phyloP scores from a whole-genome alignment of 441 rosid genomes.

The Hura crepitans region DNA sequence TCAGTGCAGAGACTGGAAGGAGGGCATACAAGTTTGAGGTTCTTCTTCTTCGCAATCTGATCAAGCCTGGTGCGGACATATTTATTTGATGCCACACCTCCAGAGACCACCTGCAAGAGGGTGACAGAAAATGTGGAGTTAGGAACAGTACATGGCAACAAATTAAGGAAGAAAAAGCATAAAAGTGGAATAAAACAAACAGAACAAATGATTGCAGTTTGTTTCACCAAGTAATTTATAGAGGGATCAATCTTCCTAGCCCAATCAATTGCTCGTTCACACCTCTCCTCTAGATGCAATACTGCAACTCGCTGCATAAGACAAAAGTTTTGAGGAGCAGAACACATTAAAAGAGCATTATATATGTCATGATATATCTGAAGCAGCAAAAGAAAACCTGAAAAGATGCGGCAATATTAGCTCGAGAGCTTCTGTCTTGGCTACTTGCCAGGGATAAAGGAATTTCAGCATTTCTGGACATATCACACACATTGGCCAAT shows the following conservation, averaged over 20 bases:
- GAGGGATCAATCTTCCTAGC: constrained; percentile 83
- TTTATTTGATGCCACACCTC: constrained; percentile 93
- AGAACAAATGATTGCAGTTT: constrained; percentile 6
- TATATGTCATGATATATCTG: background rate
- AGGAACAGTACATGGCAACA: constrained; percentile 18
- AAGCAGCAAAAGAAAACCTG: constrained; percentile 45
- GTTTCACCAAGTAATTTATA: constrained; percentile 62
- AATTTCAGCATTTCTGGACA: constrained; percentile 56
- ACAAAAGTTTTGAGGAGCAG: constrained; percentile 10
- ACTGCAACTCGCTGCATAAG: constrained; percentile 78
- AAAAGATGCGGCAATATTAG: constrained; percentile 93
- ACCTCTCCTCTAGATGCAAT: constrained; percentile 86
- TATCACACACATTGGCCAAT: constrained; percentile 22
- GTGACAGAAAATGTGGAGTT: constrained; percentile 7
- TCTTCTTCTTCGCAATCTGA: constrained; percentile 55
- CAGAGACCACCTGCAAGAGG: constrained; percentile 69
- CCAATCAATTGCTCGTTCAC: constrained; percentile 90
- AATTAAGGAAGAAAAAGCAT: constrained; percentile 13
- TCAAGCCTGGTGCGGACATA: constrained; percentile 63
- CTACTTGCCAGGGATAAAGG: constrained; percentile 63
- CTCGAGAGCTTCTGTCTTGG: constrained; percentile 71
- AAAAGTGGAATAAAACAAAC: constrained; percentile 7
- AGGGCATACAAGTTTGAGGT: constrained; percentile 76
- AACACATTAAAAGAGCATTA: background rate
- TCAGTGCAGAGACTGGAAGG: constrained; percentile 88